Evolutionary conservation across 1,284 basidiomycete species (phyloP).

Genomic region (Macrocystidia cucumis): DNA sequence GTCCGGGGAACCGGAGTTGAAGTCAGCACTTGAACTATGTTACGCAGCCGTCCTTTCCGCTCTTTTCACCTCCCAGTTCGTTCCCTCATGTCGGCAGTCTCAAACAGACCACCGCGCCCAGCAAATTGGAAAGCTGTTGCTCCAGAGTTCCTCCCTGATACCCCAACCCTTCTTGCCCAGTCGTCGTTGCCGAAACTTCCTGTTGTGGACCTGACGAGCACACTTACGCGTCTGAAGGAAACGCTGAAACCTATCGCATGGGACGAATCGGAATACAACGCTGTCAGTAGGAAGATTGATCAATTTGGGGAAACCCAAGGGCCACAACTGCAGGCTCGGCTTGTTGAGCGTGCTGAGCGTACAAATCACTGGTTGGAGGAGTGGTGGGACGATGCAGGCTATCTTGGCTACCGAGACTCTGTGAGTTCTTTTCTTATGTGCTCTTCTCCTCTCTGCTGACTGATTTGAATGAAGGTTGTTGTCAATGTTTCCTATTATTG

Average conservation of each 20-base stretch:
- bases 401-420: conserved; percentile 70
- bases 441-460: no score
- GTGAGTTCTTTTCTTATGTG: conserved; percentile 36
- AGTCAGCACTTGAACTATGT: no score
- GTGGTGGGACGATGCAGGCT: conserved; percentile 76
- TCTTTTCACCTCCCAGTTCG: no score
- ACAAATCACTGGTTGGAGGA: conserved; percentile 70
- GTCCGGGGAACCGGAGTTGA: no score
- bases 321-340: conserved; percentile 46
- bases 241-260: conserved; percentile 60
- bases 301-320: conserved; percentile 46
- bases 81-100: conserved; percentile 14
- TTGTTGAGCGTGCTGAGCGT: conserved; percentile 41
- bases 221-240: conserved; percentile 51
- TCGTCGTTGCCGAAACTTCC: conserved; percentile 51
- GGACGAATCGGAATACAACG: conserved; percentile 45
- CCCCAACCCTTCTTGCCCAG: conserved; percentile 30
- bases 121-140: conserved; percentile 43
- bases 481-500: conserved; percentile 83
- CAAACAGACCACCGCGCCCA: conserved; percentile 21
- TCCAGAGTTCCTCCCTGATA: conserved; percentile 30
- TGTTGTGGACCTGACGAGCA: conserved; percentile 50
- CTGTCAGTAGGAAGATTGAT: conserved; percentile 52
- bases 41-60: no score
- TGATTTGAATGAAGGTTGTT: conserved; percentile 42